Conservation (phyloP, 2,329 filamentous ascomycete genomes). For the Fusarium sp. region DNA sequence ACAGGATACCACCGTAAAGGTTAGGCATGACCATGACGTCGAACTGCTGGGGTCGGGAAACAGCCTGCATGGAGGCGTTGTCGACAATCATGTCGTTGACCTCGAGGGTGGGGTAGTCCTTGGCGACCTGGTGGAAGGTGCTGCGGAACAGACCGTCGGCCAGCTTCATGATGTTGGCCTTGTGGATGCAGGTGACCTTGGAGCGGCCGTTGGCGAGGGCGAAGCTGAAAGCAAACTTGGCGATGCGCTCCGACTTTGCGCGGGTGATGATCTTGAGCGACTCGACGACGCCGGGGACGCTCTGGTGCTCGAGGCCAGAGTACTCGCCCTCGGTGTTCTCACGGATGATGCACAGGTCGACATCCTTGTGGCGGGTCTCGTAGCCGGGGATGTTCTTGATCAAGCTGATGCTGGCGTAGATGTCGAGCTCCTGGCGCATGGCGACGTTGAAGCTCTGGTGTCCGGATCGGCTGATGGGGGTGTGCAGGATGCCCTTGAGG, state of each 20-base stretch:
- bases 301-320: conserved; percentile 98
- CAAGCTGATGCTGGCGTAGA: conserved; percentile 96
- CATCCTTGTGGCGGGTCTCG: conserved; percentile 94
- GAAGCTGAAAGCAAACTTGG: conserved; percentile 98
- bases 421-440: conserved; percentile 98
- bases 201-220: conserved; percentile 98
- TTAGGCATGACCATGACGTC: conserved; percentile 99
- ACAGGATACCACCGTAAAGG: conserved; percentile 97
- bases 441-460: conserved; percentile 99
- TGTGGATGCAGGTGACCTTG: conserved; percentile 99
- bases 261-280: conserved; percentile 99
- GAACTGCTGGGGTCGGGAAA: conserved; percentile 96
- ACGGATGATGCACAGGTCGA: conserved; percentile 99
- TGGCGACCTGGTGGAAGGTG: conserved; percentile 92
- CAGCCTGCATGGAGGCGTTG: conserved; percentile 99
- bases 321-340: conserved; percentile 99
- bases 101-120: conserved; percentile 96
- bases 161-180: conserved; percentile 99
- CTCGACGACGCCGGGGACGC: conserved; percentile 94
- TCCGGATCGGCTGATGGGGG: conserved; percentile 93
- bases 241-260: conserved; percentile 98
- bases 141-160: conserved; percentile 98
- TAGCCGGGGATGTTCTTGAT: conserved; percentile 99
- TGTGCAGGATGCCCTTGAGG: conserved; percentile 98
- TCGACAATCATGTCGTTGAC: conserved; percentile 99